These are phyloP conservation scores for Erysimum cheiri DNA, from an alignment of 441 rosid species.

Conservation along the genomic window DNA sequence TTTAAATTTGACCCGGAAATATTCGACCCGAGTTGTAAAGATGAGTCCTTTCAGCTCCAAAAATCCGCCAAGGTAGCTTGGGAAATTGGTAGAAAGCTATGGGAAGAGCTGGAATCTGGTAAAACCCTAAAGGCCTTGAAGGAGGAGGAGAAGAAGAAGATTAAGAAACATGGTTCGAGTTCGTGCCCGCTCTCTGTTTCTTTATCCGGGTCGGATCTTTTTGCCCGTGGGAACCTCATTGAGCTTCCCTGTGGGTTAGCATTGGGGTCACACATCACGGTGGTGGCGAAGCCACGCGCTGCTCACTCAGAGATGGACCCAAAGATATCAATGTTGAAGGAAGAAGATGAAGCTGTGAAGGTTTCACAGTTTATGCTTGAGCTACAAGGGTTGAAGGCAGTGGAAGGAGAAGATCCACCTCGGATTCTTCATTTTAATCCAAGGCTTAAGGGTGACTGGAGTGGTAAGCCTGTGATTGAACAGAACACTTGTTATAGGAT, in stretches of 20 bases:
- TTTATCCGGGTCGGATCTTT: conserved; percentile 63
- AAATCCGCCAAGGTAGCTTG: conserved; percentile 73
- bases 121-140: conserved; percentile 27
- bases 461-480: conserved; percentile 91
- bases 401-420: conserved; percentile 98
- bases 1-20: conserved; percentile 56
- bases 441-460: conserved; percentile 95
- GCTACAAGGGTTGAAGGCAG: conserved; percentile 86
- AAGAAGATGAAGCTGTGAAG: conserved; percentile 56
- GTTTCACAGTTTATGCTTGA: conserved; percentile 93
- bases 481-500: conserved; percentile 96
- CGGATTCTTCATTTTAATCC: conserved; percentile 92
- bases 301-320: conserved; percentile 76
- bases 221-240: conserved; percentile 49
- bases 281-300: conserved; percentile 78
- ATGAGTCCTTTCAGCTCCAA: conserved; percentile 71
- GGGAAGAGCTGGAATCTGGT: conserved; percentile 63
- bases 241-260: conserved; percentile 83
- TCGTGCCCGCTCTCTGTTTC: conserved; percentile 67
- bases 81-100: conserved; percentile 65
- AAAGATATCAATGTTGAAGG: conserved; percentile 56
- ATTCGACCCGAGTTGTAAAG: conserved; percentile 55
- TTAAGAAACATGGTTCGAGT: conserved; percentile 39
- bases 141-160: conserved; percentile 40
- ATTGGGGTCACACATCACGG: conserved; percentile 90